Percentiles rank a stretch among this genome's conserved stretches.
These are phyloP conservation scores for Aspergillus saccharolyticus DNA, from an alignment of 495 filamentous ascomycete species.

Conservation along the genomic window DNA sequence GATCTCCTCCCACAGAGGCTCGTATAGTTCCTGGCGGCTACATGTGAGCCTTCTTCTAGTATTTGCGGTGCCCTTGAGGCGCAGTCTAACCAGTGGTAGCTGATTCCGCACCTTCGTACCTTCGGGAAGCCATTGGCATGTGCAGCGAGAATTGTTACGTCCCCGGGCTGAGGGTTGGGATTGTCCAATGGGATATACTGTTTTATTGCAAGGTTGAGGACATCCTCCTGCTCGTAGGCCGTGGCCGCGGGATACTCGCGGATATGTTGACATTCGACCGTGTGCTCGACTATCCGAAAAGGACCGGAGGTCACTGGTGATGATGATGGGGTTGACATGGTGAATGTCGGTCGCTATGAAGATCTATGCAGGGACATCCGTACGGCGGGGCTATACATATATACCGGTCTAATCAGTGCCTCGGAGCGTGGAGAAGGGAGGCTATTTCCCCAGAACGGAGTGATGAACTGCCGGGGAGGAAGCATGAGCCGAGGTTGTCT, in stretches of 20 bases:
- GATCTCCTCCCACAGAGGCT: constrained; percentile 81
- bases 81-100: constrained; percentile 2
- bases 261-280: constrained; percentile 61
- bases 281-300: constrained; percentile 58
- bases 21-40: constrained; percentile 69
- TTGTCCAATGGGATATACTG: constrained; percentile 76
- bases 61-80: too few relatives aligned
- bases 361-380: background rate
- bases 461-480: background rate
- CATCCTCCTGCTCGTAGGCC: constrained; percentile 54
- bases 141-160: constrained; percentile 77
- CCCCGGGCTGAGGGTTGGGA: constrained; percentile 56
- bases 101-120: constrained; percentile 33
- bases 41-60: too few relatives aligned
- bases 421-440: background rate
- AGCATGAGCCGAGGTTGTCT: background rate
- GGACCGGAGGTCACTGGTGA: constrained; percentile 16
- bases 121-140: constrained; percentile 93
- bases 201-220: constrained; percentile 67
- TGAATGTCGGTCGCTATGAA: background rate
- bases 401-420: background rate
- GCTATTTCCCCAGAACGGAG: constrained; percentile 1
- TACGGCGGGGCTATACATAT: background rate
- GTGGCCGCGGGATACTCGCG: constrained; percentile 66
- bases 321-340: constrained; percentile 26